Conservation (phyloP, 1,139 yeast species). For the Debaryomyces singareniensis region DNA sequence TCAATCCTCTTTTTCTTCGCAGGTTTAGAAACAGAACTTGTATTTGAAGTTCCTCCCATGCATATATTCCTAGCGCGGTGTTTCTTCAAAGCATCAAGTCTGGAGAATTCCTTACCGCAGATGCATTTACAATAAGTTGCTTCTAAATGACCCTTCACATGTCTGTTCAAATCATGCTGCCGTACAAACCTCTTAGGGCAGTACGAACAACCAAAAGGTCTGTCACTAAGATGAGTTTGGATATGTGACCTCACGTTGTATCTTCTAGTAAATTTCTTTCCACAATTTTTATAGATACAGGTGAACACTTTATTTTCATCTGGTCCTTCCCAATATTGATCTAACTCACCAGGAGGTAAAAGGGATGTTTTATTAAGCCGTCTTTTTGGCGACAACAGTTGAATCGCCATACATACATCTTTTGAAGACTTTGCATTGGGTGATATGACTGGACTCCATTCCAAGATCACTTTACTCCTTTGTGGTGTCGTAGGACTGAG, state of each 20-base stretch:
- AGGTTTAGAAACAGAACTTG: conserved; percentile 24
- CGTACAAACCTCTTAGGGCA: conserved; percentile 75
- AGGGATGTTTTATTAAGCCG: conserved; percentile 60
- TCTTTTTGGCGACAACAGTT: conserved; percentile 35
- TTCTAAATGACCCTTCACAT: conserved; percentile 79
- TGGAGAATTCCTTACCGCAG: conserved; percentile 87
- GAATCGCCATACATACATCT: conserved; percentile 33
- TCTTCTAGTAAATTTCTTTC: conserved; percentile 77
- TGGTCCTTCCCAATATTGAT: conserved; percentile 77
- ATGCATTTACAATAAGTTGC: conserved; percentile 67
- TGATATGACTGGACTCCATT: conserved; percentile 53
- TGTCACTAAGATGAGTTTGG: conserved; percentile 91
- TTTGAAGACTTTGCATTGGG: conserved; percentile 34
- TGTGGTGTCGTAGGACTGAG: conserved; percentile 30
- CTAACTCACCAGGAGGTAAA: conserved; percentile 86
- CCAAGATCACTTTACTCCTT: conserved; percentile 31
- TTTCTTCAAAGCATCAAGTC: conserved; percentile 82
- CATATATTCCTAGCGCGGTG: conserved; percentile 80
- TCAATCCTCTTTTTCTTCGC: conserved; percentile 13
- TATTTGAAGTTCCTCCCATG: conserved; percentile 50
- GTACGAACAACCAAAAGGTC: conserved; percentile 65
- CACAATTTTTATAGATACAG: conserved; percentile 76
- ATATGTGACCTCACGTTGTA: conserved; percentile 96
- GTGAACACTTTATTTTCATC: conserved; percentile 60
- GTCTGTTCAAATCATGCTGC: conserved; percentile 91